Base-by-base conservation (phyloP, 371 early-diverging fungal genomes). In the Phascolomyces articulosus region DNA sequence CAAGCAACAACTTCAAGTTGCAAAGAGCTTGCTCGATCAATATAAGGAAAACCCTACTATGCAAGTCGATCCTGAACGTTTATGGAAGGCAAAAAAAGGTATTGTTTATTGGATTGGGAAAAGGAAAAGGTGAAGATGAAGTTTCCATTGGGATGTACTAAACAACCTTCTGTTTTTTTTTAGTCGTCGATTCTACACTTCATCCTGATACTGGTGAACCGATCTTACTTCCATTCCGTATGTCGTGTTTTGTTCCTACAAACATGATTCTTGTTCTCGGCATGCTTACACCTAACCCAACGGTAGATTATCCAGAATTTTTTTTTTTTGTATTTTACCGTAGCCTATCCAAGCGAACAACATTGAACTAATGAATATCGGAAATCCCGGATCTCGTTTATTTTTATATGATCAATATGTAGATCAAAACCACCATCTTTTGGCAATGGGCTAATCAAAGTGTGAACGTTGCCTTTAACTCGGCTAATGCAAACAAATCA, bases 401-500 rank as follows among this genome's bases (percentile, higher is more conserved):
- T 44, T 44, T n/a, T n/a, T 13, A 18, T n/a, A 15, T 44, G 44
- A n/a, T 44, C 7, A 16, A 18, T 27, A 13, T 26, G 24, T 67
- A 88, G 88, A 86, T 83, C 26, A 85, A 80, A 49, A 80, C 79
- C 34, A 90, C 93, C 63, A 62, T 93, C 38, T 91, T 91, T 71
- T 93, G 93, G 91, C 93, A 93, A 70, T 93, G 92, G 94, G 73
- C 88, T 55, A 93, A 94, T 73, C 94, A 94, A 71, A 84, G 83
- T 54, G 87, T 90, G 54, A 94, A 94, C 72, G 92, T 93, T 8
- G 94, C 93, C 7, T 88, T 94, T 76, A 94, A 94, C 77, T 93
- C 87, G 57, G 85, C 85, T 44, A 93, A 94, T 70, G 92, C 94
- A 16, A 94, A 94, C 78, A 93, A 94, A 73, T 89, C 93, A 4